These are phyloP conservation scores for Dipodascus albidus DNA, from an alignment of 805 yeast genomes.

Conservation along the genomic window DNA sequence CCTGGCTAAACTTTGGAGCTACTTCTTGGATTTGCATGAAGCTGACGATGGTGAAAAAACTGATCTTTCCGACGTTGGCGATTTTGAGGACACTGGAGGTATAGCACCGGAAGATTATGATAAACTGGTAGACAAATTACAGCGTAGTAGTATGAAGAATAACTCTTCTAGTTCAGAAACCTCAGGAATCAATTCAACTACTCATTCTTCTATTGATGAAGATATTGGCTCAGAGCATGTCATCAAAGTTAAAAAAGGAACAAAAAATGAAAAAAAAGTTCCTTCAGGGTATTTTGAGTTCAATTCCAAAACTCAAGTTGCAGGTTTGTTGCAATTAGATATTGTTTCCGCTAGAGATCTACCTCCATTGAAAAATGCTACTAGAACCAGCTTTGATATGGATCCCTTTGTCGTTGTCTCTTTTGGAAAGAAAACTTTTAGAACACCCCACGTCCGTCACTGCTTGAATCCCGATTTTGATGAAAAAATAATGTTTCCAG, in stretches of 20 bases:
- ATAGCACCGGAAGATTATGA: neutral
- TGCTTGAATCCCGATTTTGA: constrained; percentile 72
- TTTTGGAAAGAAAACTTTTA: constrained; percentile 76
- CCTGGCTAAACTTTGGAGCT: neutral
- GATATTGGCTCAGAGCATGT: neutral
- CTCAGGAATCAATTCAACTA: neutral
- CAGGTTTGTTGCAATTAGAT: constrained; percentile 70
- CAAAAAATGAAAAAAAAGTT: neutral
- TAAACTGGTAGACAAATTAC: neutral
- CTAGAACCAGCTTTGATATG: constrained; percentile 79
- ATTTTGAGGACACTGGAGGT: constrained; percentile 2
- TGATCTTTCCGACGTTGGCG: constrained; percentile 1
- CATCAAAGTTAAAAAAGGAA: neutral
- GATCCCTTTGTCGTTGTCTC: constrained; percentile 92
- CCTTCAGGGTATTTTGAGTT: constrained; percentile 14
- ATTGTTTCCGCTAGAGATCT: constrained; percentile 61
- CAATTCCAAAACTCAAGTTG: constrained; percentile 17
- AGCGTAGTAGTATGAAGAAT: neutral
- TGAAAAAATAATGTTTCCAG: constrained; percentile 70
- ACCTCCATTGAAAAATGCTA: constrained; percentile 64
- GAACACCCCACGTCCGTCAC: constrained; percentile 78
- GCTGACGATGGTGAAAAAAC: neutral
- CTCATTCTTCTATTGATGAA: neutral
- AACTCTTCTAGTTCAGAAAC: neutral
- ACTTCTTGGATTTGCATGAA: neutral